Evolutionary conservation across 2,329 filamentous ascomycete genomes (phyloP).

Genomic region (Paraconiothyrium brasiliense): DNA sequence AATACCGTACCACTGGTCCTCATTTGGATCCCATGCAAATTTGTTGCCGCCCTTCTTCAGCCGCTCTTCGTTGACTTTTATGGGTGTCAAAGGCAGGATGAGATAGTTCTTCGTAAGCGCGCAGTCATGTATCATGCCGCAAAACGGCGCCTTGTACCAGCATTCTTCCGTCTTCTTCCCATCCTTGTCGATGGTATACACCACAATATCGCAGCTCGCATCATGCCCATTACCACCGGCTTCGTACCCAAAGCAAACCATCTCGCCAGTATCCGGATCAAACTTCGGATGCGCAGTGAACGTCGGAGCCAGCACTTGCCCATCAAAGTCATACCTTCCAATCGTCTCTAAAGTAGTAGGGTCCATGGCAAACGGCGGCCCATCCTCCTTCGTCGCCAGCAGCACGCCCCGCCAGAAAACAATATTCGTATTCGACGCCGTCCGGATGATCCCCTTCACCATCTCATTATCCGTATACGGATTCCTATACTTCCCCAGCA

Average conservation of each 20-base stretch:
- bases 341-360: slow-evolving; percentile 53
- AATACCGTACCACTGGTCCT: slow-evolving; percentile 65
- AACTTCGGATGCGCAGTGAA: slow-evolving; percentile 59
- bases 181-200: slow-evolving; percentile 51
- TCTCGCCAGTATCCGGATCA: slow-evolving; percentile 54
- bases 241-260: slow-evolving; percentile 55
- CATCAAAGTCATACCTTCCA: slow-evolving; percentile 52
- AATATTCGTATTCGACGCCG: slow-evolving; percentile 69
- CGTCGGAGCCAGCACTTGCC: slow-evolving; percentile 50
- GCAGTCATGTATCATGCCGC: slow-evolving; percentile 53
- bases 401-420: slow-evolving; percentile 66
- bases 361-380: slow-evolving; percentile 52
- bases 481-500: slow-evolving; percentile 68
- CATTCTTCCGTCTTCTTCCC: slow-evolving; percentile 52
- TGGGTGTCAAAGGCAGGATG: slow-evolving; percentile 50
- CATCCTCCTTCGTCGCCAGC: slow-evolving; percentile 62
- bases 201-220: slow-evolving; percentile 49
- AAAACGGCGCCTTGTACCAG: slow-evolving; percentile 53
- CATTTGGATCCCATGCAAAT: slow-evolving; percentile 57
- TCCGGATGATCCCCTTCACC: slow-evolving; percentile 65
- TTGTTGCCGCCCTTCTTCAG: slow-evolving; percentile 52
- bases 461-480: slow-evolving; percentile 65
- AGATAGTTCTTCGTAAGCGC: slow-evolving; percentile 53
- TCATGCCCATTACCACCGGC: slow-evolving; percentile 50
- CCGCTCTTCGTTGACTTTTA: slow-evolving; percentile 47